Evolutionary conservation across 2,329 filamentous ascomycete species (phyloP).

Genomic region (Scedosporium dehoogii): DNA sequence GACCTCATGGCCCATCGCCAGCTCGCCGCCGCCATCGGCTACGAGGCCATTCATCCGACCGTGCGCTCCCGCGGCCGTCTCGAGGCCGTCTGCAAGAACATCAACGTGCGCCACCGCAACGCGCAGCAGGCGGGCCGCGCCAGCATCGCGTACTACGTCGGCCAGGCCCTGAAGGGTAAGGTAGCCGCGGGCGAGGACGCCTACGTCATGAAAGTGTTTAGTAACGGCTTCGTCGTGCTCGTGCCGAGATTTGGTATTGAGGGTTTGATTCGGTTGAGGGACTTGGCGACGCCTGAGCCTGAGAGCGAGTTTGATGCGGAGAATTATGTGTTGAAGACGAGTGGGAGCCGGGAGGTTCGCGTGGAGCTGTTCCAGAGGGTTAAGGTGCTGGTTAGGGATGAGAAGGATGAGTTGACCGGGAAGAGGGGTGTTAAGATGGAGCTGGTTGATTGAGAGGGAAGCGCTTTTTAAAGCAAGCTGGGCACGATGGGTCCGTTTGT

Average conservation of each 20-base stretch:
- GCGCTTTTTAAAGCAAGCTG: background rate
- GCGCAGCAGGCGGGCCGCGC: constrained; percentile 91
- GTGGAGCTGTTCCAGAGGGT: constrained; percentile 92
- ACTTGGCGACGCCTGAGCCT: constrained; percentile 68
- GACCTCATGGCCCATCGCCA: constrained; percentile 91
- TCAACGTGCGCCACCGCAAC: constrained; percentile 95
- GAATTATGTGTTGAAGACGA: constrained; percentile 63
- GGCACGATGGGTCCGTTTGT: too few relatives aligned
- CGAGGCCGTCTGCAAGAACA: constrained; percentile 93
- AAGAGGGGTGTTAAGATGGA: constrained; percentile 84
- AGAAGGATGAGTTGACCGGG: constrained; percentile 90
- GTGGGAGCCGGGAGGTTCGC: constrained; percentile 42
- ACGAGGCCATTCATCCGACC: constrained; percentile 74
- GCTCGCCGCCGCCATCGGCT: constrained; percentile 88
- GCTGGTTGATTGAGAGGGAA: constrained; percentile 30
- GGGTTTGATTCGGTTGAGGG: constrained; percentile 75
- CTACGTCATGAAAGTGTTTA: constrained; percentile 95
- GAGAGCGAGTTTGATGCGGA: constrained; percentile 79
- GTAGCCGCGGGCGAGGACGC: constrained; percentile 74
- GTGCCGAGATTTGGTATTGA: constrained; percentile 95
- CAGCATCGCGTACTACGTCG: constrained; percentile 95
- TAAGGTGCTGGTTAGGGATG: constrained; percentile 76
- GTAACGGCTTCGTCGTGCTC: constrained; percentile 93
- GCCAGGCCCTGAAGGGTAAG: constrained; percentile 78
- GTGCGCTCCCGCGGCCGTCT: constrained; percentile 75